Percentiles rank a stretch among this genome's conserved stretches.
These are phyloP conservation scores for Aspergillus nanangensis DNA, from an alignment of 495 filamentous ascomycete genomes.

Conservation along the genomic window DNA sequence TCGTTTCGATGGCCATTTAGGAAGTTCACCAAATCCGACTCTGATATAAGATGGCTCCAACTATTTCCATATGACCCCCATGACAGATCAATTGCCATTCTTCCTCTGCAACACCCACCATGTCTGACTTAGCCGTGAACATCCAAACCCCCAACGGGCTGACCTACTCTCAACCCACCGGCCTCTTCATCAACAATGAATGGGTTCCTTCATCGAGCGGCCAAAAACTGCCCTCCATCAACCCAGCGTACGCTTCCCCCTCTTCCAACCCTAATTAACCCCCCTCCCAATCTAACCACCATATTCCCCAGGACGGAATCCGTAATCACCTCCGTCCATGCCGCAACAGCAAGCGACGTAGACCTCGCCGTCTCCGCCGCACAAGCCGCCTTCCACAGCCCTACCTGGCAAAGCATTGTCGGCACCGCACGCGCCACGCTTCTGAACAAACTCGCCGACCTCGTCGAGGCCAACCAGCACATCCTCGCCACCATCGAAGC, in stretches of 20 bases:
- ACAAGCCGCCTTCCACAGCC: constrained; percentile 69
- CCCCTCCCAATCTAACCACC: constrained; percentile 62
- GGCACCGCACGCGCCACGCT: constrained; percentile 72
- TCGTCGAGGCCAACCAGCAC: constrained; percentile 65
- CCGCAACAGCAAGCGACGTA: constrained; percentile 74
- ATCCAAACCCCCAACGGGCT: constrained; percentile 86
- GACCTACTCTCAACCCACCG: constrained; percentile 71
- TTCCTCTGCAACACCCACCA: too few relatives aligned
- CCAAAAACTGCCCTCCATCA: constrained; percentile 70
- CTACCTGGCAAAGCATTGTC: constrained; percentile 73
- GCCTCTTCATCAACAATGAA: constrained; percentile 97
- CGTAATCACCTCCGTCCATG: constrained; percentile 76
- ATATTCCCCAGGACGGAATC: constrained; percentile 64
- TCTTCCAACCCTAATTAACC: constrained; percentile 28
- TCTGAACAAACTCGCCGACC: constrained; percentile 68
- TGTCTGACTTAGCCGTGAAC: too few relatives aligned
- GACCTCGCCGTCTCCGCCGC: constrained; percentile 81
- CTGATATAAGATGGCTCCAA: too few relatives aligned
- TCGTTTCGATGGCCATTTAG: too few relatives aligned
- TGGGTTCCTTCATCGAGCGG: constrained; percentile 71
- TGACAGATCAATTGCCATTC: too few relatives aligned
- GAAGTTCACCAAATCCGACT: too few relatives aligned
- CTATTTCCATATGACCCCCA: too few relatives aligned
- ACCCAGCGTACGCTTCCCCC: constrained; percentile 51
- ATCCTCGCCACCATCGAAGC: constrained; percentile 85